Evolutionary conservation across 2,329 filamentous ascomycete species (phyloP), one percentile per base, ranked within the genome.

Genomic region (Botrytis fabae): DNA sequence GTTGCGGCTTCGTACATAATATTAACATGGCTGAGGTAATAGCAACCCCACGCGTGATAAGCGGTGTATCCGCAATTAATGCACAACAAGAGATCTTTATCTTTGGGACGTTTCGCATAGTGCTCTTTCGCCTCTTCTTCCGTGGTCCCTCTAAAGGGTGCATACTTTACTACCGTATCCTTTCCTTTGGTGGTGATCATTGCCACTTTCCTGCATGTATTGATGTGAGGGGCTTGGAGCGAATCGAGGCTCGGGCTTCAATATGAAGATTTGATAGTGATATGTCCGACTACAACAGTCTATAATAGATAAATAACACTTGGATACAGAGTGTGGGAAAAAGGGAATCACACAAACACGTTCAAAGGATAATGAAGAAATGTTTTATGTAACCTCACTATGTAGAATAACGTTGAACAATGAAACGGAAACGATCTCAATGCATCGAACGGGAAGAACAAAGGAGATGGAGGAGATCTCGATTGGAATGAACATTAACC

Each of bases 41-140:
- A 2, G 32, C 35, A 7, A 1, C n/a, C 7, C 0, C 8, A 2
- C 60, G 35, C 6, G 18, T 38, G 0, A 9, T 1, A 0, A 5
- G 60, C 25, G 5, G 22, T 62, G 14, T 42, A 62, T 42, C 28
- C 35, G 9, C 60, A 61, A 38, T 16, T 62, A 22, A 25, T 2
- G 60, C 60, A 62, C 16, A 62, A 6, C 18, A 62, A 14, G 3
- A 40, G 7, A 40, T n/a, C 12, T 16, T 12, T 14, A n/a, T 22
- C 4, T 62, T 42, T 38, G 25, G 35, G 38, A 42, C 28, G 35
- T 40, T n/a, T 40, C 35, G 35, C 60, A 18, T 16, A 2, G 25
- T 61, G 35, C 59, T 61, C 32, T 2, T 10, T 18, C 12, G 22
- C 59, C 22, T 62, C 59, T n/a, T 25, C 59, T 0, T 62, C 6